Conservation (phyloP, 2,329 filamentous ascomycete genomes). For the Cyphellophora attinorum region DNA sequence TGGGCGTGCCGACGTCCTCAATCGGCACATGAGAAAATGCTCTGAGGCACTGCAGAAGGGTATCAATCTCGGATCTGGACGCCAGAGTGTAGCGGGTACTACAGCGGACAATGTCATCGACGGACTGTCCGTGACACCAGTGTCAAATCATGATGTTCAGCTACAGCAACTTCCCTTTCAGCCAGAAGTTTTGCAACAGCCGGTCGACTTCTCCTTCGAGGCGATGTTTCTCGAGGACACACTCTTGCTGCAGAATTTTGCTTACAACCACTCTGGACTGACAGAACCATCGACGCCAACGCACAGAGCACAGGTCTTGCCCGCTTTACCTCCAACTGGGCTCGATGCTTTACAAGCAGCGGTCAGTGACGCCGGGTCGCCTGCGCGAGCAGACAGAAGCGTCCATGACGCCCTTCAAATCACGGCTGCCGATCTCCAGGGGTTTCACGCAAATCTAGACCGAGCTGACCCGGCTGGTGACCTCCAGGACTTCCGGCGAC, state of each 20-base stretch:
- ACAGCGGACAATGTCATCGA: no score
- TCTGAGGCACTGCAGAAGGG: not conserved
- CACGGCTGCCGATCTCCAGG: slow-evolving; percentile 2
- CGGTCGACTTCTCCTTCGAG: slow-evolving; percentile 3
- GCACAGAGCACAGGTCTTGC: no score
- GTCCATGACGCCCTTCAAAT: slow-evolving; percentile 3
- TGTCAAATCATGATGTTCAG: no score
- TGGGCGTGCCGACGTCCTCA: slow-evolving; percentile 5
- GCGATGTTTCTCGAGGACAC: slow-evolving; percentile 5
- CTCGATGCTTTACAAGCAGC: not conserved
- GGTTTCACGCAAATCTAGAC: slow-evolving; percentile 3
- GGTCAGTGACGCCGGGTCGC: not conserved
- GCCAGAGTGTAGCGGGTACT: no score
- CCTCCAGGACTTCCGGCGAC: not conserved
- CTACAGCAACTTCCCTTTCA: no score
- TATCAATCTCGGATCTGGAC: slow-evolving; percentile 1
- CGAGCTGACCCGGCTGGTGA: not conserved
- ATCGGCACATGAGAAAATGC: slow-evolving; percentile 4
- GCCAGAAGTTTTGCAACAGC: no score
- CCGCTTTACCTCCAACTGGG: not conserved
- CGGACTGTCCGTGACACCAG: no score
- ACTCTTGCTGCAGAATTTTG: slow-evolving; percentile 5
- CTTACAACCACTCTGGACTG: slow-evolving; percentile 6
- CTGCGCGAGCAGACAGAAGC: not conserved
- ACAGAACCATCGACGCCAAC: slow-evolving; percentile 4